A percentile compares a stretch with the other conserved stretches of the same genome.
These are phyloP conservation scores for Aspergillus floridensis DNA, from an alignment of 2,329 filamentous ascomycete species.

Conservation along the genomic window DNA sequence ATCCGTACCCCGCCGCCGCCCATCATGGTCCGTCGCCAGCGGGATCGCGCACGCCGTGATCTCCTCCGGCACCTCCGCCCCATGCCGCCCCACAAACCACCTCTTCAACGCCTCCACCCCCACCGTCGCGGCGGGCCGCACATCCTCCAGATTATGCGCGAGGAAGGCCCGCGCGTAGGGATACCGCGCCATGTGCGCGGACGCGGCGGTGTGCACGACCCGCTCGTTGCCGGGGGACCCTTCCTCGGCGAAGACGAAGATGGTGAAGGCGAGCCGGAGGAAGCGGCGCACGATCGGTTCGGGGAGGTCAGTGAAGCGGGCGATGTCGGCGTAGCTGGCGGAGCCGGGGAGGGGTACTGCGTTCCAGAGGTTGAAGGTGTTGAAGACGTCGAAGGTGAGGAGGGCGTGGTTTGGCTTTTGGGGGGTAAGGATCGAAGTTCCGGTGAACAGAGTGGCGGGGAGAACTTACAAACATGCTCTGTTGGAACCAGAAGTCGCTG, in stretches of 20 bases:
- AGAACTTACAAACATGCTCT: too few relatives aligned
- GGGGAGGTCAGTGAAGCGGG: neutral
- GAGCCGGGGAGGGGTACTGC: neutral
- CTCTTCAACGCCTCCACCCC: neutral
- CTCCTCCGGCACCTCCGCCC: too few relatives aligned
- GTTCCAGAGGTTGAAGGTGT: too few relatives aligned
- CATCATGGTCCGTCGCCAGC: too few relatives aligned
- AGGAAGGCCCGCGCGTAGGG: neutral
- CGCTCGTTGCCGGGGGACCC: neutral
- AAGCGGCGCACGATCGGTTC: neutral
- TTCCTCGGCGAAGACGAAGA: neutral
- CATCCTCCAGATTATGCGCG: neutral
- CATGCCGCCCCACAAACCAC: neutral
- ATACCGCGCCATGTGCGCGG: neutral
- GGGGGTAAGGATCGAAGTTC: too few relatives aligned
- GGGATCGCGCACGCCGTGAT: too few relatives aligned
- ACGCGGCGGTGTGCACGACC: neutral
- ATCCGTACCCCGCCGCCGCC: too few relatives aligned
- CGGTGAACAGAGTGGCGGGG: too few relatives aligned
- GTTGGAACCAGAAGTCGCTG: too few relatives aligned
- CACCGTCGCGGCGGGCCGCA: neutral
- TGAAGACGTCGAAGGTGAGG: too few relatives aligned
- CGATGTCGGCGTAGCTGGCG: neutral
- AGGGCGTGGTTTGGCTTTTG: too few relatives aligned
- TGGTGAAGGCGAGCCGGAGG: neutral